phyloP scores from a whole-genome alignment of 2,329 filamentous ascomycete species.

The Neurospora crassa region DNA sequence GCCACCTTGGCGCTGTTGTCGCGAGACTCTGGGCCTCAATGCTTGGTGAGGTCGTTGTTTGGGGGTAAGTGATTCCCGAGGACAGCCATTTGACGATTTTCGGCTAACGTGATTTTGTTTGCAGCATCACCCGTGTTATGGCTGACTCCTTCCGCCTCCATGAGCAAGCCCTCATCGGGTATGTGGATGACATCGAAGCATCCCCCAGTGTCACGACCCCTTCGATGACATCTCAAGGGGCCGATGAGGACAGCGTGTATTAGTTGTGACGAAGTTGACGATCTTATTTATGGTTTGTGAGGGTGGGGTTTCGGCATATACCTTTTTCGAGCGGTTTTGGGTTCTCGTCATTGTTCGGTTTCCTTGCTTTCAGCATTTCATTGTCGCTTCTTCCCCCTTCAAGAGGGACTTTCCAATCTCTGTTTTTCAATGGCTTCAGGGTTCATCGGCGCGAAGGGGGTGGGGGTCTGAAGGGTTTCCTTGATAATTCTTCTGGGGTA shows the following conservation, averaged over 20 bases:
- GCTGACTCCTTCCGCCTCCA: slow-evolving; percentile 97
- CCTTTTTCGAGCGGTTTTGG: slow-evolving; percentile 28
- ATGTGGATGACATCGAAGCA: slow-evolving; percentile 73
- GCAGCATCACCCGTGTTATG: slow-evolving; percentile 86
- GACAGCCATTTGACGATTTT: not conserved
- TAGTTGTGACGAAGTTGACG: slow-evolving; percentile 45
- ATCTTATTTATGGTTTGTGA: slow-evolving; percentile 34
- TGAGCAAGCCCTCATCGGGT: slow-evolving; percentile 87
- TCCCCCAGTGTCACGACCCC: slow-evolving; percentile 61
- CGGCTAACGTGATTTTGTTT: slow-evolving; percentile 32
- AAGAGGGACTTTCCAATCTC: slow-evolving; percentile 1
- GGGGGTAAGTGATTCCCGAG: slow-evolving; percentile 66
- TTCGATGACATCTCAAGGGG: slow-evolving; percentile 63
- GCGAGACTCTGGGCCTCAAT: slow-evolving; percentile 94
- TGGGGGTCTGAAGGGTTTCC: slow-evolving; percentile 13
- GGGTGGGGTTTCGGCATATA: slow-evolving; percentile 34
- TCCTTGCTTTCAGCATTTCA: slow-evolving; percentile 19
- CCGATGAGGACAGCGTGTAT: slow-evolving; percentile 63
- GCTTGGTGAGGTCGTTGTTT: slow-evolving; percentile 97
- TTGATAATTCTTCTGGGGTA: slow-evolving; percentile 20
- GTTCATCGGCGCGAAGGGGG: slow-evolving; percentile 12
- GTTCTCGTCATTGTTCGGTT: slow-evolving; percentile 18
- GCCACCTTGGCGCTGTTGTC: slow-evolving; percentile 88
- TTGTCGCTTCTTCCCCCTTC: slow-evolving; percentile 22
- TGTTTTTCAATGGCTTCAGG: slow-evolving; percentile 8